phyloP scores from a whole-genome alignment of 768 basidiomycete genomes.

The Mycena rebaudengoi region DNA sequence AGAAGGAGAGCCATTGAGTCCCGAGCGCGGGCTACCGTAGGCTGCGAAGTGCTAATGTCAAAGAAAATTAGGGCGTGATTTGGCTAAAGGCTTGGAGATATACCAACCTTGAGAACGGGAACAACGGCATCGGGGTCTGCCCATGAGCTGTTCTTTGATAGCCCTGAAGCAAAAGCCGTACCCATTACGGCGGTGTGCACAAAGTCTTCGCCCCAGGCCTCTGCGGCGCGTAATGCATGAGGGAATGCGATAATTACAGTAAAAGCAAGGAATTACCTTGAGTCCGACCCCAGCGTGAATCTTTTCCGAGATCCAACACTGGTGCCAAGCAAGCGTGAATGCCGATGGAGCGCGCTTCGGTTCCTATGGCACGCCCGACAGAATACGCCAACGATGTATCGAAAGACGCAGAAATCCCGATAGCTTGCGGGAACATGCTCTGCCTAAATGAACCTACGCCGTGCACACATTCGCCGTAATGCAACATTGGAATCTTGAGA shows the following conservation, averaged over 20 bases:
- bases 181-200: slow-evolving; percentile 36
- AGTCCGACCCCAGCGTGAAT: slow-evolving; percentile 35
- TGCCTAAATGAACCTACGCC: slow-evolving; percentile 35
- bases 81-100: too few species aligned
- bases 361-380: slow-evolving; percentile 33
- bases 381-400: slow-evolving; percentile 26
- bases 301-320: slow-evolving; percentile 37
- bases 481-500: slow-evolving; percentile 32
- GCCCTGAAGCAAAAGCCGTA: slow-evolving; percentile 31
- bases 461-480: slow-evolving; percentile 34
- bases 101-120: slow-evolving; percentile 37
- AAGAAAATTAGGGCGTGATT: neutral
- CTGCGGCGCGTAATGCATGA: slow-evolving; percentile 5
- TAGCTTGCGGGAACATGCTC: slow-evolving; percentile 36
- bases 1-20: slow-evolving; percentile 33
- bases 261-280: slow-evolving; percentile 18
- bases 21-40: slow-evolving; percentile 32
- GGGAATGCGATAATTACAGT: neutral
- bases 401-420: slow-evolving; percentile 32
- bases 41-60: slow-evolving; percentile 35
- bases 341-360: slow-evolving; percentile 34
- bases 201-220: slow-evolving; percentile 38
- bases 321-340: slow-evolving; percentile 35
- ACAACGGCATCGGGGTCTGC: slow-evolving; percentile 35
- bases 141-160: slow-evolving; percentile 36